These are phyloP conservation scores for Clitoria ternatea DNA, from an alignment of 306 rosid genomes.

Conservation along the genomic window DNA sequence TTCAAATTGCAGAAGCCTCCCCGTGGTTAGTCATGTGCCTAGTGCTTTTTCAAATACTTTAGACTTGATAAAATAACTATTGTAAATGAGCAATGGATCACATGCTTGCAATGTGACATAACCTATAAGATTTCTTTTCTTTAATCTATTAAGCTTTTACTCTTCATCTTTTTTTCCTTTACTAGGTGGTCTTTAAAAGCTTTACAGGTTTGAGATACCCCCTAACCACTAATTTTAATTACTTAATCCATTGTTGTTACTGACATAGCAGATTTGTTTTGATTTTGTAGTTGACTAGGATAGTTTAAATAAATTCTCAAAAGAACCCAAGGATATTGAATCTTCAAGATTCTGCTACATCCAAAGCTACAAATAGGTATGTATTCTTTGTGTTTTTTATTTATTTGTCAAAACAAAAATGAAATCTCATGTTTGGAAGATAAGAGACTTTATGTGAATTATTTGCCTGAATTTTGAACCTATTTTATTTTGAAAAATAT, in stretches of 20 bases:
- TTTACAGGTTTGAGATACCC: not conserved
- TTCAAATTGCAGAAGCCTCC: constrained; percentile 26
- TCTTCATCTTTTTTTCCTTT: not conserved
- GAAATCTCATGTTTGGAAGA: too few species aligned
- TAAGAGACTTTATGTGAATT: too few species aligned
- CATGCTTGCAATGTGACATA: constrained; percentile 28
- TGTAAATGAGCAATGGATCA: not conserved
- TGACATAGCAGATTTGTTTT: not conserved
- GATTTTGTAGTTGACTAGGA: constrained; percentile 33
- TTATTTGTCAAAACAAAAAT: too few species aligned
- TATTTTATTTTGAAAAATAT: too few species aligned
- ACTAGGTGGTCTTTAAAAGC: not conserved
- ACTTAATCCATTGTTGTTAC: not conserved
- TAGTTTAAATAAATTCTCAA: constrained; percentile 12
- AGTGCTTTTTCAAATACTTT: constrained; percentile 38
- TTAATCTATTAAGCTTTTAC: not conserved
- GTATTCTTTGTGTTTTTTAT: too few species aligned
- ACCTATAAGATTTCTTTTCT: constrained; percentile 17
- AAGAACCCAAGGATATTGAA: not conserved
- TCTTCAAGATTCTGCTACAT: constrained; percentile 4
- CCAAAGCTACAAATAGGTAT: too few species aligned
- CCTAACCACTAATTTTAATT: not conserved
- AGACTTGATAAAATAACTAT: too few species aligned
- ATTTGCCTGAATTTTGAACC: too few species aligned
- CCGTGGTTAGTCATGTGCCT: constrained; percentile 33